Evolutionary conservation across 2,329 filamentous ascomycete genomes (phyloP), one percentile per base, ranked within the genome.

Genomic region (Cordyceps cicadae): DNA sequence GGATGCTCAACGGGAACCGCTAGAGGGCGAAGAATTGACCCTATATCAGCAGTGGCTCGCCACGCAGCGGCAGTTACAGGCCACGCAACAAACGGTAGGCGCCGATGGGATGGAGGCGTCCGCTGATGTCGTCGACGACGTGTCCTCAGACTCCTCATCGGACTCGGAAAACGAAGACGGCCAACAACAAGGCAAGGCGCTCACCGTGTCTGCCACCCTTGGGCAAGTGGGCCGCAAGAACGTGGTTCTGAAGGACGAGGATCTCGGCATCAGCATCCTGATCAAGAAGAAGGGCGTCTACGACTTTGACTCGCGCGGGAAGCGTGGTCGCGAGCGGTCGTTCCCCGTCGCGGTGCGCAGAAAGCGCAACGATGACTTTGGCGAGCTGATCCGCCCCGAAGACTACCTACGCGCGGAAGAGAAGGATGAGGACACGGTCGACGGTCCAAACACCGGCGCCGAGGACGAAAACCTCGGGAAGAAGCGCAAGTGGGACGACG

Each of bases 321-420:
- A 96, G 72, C 95, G 90, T 70, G 94, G 94, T 3, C 84, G 92
- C 59, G 94, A 99, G 70, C 87, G 92, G 64, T 89, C 96, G 76
- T 97, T 97, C 70, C 94, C 94, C 0, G 87, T 95, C 58, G 84
- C 92, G 1, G 84, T 92, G 26, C 86, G 91, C 56, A 82, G 90
- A 67, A 89, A 86, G 70, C 86, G 91, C 55, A 85, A 82, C 34
- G 94, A 97, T 70, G 93, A 97, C 65, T 99, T 94, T 74, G 94
- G 94, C 62, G 94, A 99, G 65, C 77, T 95, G 17, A 97, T 99
- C 66, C 86, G 92, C 59, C 90, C 93, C 0, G 94, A 97, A 71
- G 94, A 99, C 65, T 99, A 93, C 70, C 81, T 97, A 1, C 85
- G 92, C 62, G 93, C 92, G 0, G 94, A 99, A 70, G 94, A 97